A percentile compares a stretch with the other conserved stretches of the same genome.
phyloP scores from a whole-genome alignment of 2,329 filamentous ascomycete genomes.

The Ophiostoma pallidulum region DNA sequence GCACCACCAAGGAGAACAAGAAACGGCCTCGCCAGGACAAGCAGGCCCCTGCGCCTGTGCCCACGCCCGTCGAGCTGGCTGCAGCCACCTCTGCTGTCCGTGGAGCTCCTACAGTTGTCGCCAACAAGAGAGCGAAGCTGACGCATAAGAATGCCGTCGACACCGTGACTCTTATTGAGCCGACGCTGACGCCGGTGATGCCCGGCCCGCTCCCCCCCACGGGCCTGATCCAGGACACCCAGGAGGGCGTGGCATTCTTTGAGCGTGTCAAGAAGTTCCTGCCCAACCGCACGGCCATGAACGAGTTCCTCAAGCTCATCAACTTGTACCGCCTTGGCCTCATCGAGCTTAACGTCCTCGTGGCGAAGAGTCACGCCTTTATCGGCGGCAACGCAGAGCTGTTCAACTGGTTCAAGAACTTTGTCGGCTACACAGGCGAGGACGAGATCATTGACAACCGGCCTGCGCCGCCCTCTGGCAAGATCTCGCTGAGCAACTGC shows the following conservation, averaged over 20 bases:
- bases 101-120: conserved; percentile 25
- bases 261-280: conserved; percentile 96
- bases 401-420: conserved; percentile 78
- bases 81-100: conserved; percentile 31
- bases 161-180: conserved; percentile 60
- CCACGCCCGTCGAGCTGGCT: conserved; percentile 30
- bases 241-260: conserved; percentile 87
- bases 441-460: conserved; percentile 73
- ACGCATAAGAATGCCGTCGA: conserved; percentile 54
- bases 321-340: conserved; percentile 91
- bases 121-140: conserved; percentile 62
- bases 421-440: conserved; percentile 67
- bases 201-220: conserved; percentile 79
- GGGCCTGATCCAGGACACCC: conserved; percentile 60
- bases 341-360: conserved; percentile 74
- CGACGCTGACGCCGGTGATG: conserved; percentile 77
- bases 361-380: conserved; percentile 74
- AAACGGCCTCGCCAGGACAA: conserved; percentile 64
- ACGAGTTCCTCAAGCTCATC: conserved; percentile 93
- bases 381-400: conserved; percentile 83
- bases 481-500: conserved; percentile 91
- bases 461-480: conserved; percentile 63
- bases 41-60: conserved; percentile 37
- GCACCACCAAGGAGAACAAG: conserved; percentile 81
- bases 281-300: conserved; percentile 82